Percentiles rank a stretch among this genome's conserved stretches.
These are phyloP conservation scores for Cyberlindnera maclurae DNA, from an alignment of 805 yeast genomes.

Conservation along the genomic window DNA sequence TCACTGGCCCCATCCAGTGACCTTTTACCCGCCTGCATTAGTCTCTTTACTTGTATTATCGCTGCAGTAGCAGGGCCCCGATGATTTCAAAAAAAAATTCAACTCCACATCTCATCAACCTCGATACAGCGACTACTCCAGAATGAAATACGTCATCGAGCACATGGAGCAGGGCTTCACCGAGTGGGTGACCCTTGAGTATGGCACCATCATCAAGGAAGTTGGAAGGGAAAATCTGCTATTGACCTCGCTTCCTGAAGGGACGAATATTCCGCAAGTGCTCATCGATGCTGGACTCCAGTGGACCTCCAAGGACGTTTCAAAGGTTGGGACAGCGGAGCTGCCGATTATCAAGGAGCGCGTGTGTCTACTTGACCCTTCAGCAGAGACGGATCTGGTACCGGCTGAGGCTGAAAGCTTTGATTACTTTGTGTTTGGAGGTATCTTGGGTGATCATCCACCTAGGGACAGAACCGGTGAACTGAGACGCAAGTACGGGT, in stretches of 20 bases:
- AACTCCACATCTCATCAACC: too few species aligned
- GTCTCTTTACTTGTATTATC: background rate
- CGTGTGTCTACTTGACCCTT: constrained; percentile 86
- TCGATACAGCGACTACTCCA: too few species aligned
- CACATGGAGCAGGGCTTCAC: constrained; percentile 98
- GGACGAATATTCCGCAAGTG: constrained; percentile 61
- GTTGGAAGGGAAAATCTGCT: constrained; percentile 72
- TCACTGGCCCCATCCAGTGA: constrained; percentile 1
- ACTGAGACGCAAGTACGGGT: constrained; percentile 70
- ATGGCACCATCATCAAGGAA: constrained; percentile 73
- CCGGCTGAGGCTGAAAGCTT: constrained; percentile 63
- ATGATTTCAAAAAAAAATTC: too few species aligned
- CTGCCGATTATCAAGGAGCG: constrained; percentile 41
- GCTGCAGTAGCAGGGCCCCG: too few species aligned
- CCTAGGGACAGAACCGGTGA: constrained; percentile 90
- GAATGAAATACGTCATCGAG: constrained; percentile 87
- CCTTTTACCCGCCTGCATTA: background rate
- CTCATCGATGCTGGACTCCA: constrained; percentile 58
- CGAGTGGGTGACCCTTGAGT: constrained; percentile 91
- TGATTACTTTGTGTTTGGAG: constrained; percentile 93
- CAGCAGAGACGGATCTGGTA: constrained; percentile 64
- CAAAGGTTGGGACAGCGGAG: constrained; percentile 29
- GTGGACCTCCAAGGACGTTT: constrained; percentile 76
- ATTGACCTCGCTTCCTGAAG: constrained; percentile 66
- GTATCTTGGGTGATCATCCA: constrained; percentile 92